Evolutionary conservation across 306 rosid species (phyloP).

Genomic region (Morella rubra): DNA sequence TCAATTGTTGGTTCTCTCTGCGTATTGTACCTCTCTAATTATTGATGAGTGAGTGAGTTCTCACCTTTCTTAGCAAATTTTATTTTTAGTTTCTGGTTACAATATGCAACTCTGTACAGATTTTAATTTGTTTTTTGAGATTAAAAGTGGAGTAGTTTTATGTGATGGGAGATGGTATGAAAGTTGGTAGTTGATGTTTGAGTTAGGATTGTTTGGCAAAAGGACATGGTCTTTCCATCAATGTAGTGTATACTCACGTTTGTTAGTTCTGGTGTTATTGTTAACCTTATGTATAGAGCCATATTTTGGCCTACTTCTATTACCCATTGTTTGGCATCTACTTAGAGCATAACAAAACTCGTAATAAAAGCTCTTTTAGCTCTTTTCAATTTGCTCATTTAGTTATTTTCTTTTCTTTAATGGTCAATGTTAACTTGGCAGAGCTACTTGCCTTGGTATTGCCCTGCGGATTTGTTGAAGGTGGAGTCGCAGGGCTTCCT

Average conservation of each 20-base stretch:
- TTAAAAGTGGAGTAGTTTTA: too few relatives aligned
- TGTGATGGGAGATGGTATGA: too few relatives aligned
- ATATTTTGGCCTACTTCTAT: too few relatives aligned
- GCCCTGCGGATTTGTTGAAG: slow-evolving; percentile 92
- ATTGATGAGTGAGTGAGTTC: slow-evolving; percentile 20
- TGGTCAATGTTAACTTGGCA: slow-evolving; percentile 97
- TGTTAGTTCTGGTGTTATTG: too few relatives aligned
- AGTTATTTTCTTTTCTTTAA: background rate
- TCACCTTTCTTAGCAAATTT: slow-evolving; percentile 5
- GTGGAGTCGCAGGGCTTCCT: slow-evolving; percentile 83
- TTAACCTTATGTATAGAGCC: too few relatives aligned
- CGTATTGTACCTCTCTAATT: background rate
- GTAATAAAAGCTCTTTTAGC: background rate
- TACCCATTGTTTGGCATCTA: background rate
- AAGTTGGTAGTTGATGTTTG: too few relatives aligned
- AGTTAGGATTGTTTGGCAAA: too few relatives aligned
- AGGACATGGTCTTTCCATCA: too few relatives aligned
- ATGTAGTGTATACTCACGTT: too few relatives aligned
- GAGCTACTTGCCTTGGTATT: slow-evolving; percentile 94
- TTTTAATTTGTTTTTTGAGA: too few relatives aligned
- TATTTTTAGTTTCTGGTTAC: too few relatives aligned
- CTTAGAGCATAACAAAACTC: slow-evolving; percentile 6
- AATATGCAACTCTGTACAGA: too few relatives aligned
- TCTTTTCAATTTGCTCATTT: slow-evolving; percentile 1
- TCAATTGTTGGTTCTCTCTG: background rate